Conservation (phyloP, 2,329 filamentous ascomycete species). For the Hirsutella thompsonii region DNA sequence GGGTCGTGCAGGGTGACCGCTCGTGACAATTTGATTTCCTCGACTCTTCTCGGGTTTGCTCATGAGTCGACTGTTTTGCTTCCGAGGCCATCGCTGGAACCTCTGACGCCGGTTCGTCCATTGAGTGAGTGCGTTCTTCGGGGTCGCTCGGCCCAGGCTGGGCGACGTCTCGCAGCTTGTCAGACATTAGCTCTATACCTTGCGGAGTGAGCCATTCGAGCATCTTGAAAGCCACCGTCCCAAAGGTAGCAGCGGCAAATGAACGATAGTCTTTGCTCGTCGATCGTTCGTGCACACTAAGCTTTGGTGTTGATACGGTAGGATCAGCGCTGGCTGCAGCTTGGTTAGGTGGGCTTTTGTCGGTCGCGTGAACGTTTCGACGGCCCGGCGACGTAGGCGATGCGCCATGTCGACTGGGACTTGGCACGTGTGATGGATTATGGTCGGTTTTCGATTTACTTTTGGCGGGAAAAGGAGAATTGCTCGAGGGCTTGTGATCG, state of each 20-base stretch:
- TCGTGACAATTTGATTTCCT: conserved; percentile 1
- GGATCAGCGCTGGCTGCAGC: background rate
- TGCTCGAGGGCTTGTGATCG: background rate
- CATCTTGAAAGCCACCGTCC: conserved; percentile 55
- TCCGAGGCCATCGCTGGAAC: no score
- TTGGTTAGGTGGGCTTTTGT: background rate
- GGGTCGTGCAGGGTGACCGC: background rate
- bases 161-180: conserved; percentile 15
- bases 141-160: conserved; percentile 2
- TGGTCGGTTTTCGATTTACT: background rate
- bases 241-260: conserved; percentile 51
- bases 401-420: background rate
- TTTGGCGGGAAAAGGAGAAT: background rate
- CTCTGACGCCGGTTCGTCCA: background rate
- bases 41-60: background rate
- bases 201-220: conserved; percentile 55
- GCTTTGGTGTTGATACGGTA: conserved; percentile 6
- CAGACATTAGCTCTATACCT: conserved; percentile 35
- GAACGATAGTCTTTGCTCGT: conserved; percentile 44
- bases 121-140: background rate
- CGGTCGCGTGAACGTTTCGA: background rate
- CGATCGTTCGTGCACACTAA: conserved; percentile 32
- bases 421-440: background rate
- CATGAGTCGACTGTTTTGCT: no score
- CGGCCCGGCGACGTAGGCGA: background rate